These are phyloP conservation scores for Emericellopsis cladophorae DNA, from an alignment of 2,329 filamentous ascomycete genomes.

Conservation along the genomic window DNA sequence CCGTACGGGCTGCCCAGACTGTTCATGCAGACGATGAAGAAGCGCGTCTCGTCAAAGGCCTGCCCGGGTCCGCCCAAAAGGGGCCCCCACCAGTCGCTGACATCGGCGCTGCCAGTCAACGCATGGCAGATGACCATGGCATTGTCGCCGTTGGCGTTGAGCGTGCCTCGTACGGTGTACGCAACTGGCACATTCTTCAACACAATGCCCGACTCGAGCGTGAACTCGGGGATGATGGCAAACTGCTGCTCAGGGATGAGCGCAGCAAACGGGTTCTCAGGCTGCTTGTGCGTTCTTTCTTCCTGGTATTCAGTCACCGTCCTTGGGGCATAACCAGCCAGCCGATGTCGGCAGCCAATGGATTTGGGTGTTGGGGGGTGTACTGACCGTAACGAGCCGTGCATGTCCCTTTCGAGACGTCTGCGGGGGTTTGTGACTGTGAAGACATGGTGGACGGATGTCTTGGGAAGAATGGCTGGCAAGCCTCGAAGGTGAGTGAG, in stretches of 20 bases:
- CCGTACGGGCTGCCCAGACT: slow-evolving; percentile 77
- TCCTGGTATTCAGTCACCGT: slow-evolving; percentile 49
- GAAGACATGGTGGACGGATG: no score
- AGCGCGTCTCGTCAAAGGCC: slow-evolving; percentile 70
- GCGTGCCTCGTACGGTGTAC: slow-evolving; percentile 51
- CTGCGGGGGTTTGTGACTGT: no score
- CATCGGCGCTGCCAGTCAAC: slow-evolving; percentile 73
- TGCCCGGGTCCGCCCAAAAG: slow-evolving; percentile 65
- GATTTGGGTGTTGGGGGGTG: neutral
- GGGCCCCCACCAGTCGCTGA: slow-evolving; percentile 81
- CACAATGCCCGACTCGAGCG: slow-evolving; percentile 80
- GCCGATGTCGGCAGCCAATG: no score
- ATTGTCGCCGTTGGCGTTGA: slow-evolving; percentile 48
- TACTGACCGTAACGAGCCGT: slow-evolving; percentile 10
- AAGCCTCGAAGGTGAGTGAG: no score
- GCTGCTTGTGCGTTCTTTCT: slow-evolving; percentile 56
- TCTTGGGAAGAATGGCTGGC: no score
- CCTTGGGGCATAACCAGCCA: slow-evolving; percentile 15
- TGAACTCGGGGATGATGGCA: slow-evolving; percentile 77
- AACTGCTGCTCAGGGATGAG: slow-evolving; percentile 84
- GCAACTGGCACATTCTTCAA: slow-evolving; percentile 64
- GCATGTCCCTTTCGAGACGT: slow-evolving; percentile 5
- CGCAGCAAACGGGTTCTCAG: slow-evolving; percentile 80
- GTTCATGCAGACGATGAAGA: slow-evolving; percentile 81
- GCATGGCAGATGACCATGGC: slow-evolving; percentile 73